Conservation (phyloP, 2,329 filamentous ascomycete genomes). For the Exophiala alcalophila region DNA sequence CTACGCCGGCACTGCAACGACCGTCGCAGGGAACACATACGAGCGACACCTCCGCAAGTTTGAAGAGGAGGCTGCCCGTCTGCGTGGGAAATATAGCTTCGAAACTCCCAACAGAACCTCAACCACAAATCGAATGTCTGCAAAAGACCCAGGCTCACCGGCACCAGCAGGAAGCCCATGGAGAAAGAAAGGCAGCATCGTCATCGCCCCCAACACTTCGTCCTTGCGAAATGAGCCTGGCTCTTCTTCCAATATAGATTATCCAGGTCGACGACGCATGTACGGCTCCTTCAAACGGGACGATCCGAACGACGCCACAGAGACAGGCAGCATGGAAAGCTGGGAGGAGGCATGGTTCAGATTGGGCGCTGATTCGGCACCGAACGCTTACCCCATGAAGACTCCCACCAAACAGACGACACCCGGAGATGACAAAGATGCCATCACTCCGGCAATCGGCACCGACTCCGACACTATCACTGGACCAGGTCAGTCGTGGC, state of each 20-base stretch:
- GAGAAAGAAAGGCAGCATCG: constrained; percentile 1
- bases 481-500: constrained; percentile 8
- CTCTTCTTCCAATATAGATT: not conserved
- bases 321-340: constrained; percentile 19
- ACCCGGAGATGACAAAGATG: not conserved
- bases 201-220: not conserved
- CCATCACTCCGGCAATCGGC: too few relatives aligned
- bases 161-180: constrained; percentile 1
- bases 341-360: constrained; percentile 27
- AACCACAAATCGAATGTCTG: too few relatives aligned
- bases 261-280: constrained; percentile 6
- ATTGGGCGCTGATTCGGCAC: constrained; percentile 11
- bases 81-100: constrained; percentile 14
- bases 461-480: not conserved
- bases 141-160: not conserved
- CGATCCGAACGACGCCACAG: constrained; percentile 8
- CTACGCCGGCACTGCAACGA: not conserved
- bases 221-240: constrained; percentile 6
- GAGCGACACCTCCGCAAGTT: constrained; percentile 15
- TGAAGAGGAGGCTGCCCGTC: constrained; percentile 14
- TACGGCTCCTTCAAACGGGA: constrained; percentile 10
- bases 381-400: not conserved
- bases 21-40: constrained; percentile 8
- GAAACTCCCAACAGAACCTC: constrained; percentile 3
- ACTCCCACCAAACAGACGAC: not conserved